phyloP scores from a whole-genome alignment of 2,329 filamentous ascomycete species.

The Xylariaceae sp. region DNA sequence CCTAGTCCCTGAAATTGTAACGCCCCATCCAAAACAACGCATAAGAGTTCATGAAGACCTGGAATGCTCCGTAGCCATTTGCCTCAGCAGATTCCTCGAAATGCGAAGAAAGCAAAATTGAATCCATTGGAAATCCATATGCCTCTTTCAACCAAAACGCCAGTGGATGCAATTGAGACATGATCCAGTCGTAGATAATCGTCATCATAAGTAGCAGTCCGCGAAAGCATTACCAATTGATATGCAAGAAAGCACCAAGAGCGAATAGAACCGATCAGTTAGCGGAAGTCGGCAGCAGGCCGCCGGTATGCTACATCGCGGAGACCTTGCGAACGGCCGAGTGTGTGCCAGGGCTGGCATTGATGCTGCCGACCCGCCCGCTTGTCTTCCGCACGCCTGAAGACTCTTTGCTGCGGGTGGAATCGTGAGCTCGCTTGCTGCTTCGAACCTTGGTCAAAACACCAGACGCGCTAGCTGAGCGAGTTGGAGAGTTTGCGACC shows the following conservation, averaged over 20 bases:
- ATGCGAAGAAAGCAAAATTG: constrained; percentile 4
- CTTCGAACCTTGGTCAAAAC: constrained; percentile 70
- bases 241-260: constrained; percentile 34
- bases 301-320: constrained; percentile 44
- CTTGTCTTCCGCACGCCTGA: constrained; percentile 69
- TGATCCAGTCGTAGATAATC: constrained; percentile 50
- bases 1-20: constrained; percentile 5
- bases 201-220: constrained; percentile 47
- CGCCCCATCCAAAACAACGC: constrained; percentile 11
- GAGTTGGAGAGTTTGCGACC: constrained; percentile 50
- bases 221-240: constrained; percentile 33
- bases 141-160: constrained; percentile 44
- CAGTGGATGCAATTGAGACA: constrained; percentile 50
- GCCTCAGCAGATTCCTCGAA: background rate
- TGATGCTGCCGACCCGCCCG: constrained; percentile 67
- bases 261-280: constrained; percentile 28
- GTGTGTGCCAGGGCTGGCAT: constrained; percentile 49
- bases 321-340: constrained; percentile 62
- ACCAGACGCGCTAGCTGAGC: constrained; percentile 58
- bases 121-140: constrained; percentile 25
- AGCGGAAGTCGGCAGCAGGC: constrained; percentile 24
- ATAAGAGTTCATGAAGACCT: constrained; percentile 18
- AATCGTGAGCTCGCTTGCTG: constrained; percentile 60
- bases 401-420: constrained; percentile 57
- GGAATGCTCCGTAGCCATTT: constrained; percentile 4